phyloP scores from a whole-genome alignment of 2,329 filamentous ascomycete species.

The Fusarium illudens region DNA sequence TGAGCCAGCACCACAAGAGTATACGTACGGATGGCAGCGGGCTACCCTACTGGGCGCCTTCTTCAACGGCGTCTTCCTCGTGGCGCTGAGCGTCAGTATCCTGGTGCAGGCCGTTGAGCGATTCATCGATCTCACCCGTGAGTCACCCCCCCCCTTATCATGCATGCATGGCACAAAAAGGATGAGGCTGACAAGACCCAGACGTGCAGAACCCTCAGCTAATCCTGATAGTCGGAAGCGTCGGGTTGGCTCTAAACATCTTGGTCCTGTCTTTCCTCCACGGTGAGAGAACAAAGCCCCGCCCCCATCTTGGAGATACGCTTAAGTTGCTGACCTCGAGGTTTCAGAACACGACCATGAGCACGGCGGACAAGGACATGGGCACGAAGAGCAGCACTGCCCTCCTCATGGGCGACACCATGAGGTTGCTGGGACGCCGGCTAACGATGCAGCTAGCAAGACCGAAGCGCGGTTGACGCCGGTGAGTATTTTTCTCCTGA shows the following conservation, averaged over 20 bases:
- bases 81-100: conserved; percentile 77
- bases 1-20: conserved; percentile 58
- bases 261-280: conserved; percentile 73
- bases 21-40: conserved; percentile 78
- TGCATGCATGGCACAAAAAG: not conserved
- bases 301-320: not conserved
- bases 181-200: conserved; percentile 43
- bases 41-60: conserved; percentile 79
- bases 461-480: conserved; percentile 20
- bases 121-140: conserved; percentile 66
- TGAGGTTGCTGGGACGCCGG: conserved; percentile 12
- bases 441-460: conserved; percentile 13
- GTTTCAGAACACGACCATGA: conserved; percentile 49
- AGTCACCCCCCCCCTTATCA: conserved; percentile 30
- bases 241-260: conserved; percentile 73
- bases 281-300: conserved; percentile 51
- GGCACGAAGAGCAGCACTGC: conserved; percentile 31
- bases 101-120: conserved; percentile 77
- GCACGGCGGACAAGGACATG: conserved; percentile 43
- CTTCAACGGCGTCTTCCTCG: conserved; percentile 80
- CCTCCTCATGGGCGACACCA: conserved; percentile 6
- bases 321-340: not conserved
- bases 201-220: conserved; percentile 71
- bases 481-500: conserved; percentile 23
- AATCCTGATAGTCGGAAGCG: conserved; percentile 73